These are phyloP conservation scores for Populus deltoides DNA, from an alignment of 345 rosid species.

Conservation along the genomic window DNA sequence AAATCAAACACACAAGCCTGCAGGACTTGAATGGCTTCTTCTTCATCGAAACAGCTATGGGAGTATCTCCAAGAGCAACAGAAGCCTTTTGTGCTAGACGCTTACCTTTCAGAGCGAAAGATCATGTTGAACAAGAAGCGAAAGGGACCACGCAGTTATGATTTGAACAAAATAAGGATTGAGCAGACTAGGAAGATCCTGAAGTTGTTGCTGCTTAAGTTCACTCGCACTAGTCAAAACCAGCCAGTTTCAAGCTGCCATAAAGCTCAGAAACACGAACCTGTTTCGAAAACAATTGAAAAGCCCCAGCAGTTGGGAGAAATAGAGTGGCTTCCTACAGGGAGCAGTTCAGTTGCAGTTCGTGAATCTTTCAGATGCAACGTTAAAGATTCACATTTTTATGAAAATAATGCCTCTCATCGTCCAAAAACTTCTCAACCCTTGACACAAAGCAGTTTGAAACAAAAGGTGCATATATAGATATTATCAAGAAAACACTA, in stretches of 20 bases:
- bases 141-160: conserved; percentile 1
- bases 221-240: conserved; percentile 11
- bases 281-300: neutral
- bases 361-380: neutral
- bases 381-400: neutral
- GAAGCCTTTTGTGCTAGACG: conserved; percentile 34
- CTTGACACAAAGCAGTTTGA: conserved; percentile 1
- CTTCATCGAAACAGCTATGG: conserved; percentile 22
- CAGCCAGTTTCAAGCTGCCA: conserved; percentile 13
- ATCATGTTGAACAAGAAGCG: conserved; percentile 4
- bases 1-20: neutral
- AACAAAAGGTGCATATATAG: conserved; percentile 27
- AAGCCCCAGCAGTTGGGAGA: conserved; percentile 7
- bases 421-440: conserved; percentile 8
- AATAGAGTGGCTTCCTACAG: conserved; percentile 13
- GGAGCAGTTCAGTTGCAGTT: conserved; percentile 8
- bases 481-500: neutral
- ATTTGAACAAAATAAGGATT: neutral
- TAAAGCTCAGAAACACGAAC: conserved; percentile 17
- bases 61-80: conserved; percentile 40
- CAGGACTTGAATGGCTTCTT: conserved; percentile 24
- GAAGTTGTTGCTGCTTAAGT: conserved; percentile 23
- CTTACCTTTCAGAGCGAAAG: conserved; percentile 28
- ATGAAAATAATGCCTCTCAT: neutral
- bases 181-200: conserved; percentile 14